Conservation (phyloP, 352 stramenopile genomes). For the Pythium myriotylum region DNA sequence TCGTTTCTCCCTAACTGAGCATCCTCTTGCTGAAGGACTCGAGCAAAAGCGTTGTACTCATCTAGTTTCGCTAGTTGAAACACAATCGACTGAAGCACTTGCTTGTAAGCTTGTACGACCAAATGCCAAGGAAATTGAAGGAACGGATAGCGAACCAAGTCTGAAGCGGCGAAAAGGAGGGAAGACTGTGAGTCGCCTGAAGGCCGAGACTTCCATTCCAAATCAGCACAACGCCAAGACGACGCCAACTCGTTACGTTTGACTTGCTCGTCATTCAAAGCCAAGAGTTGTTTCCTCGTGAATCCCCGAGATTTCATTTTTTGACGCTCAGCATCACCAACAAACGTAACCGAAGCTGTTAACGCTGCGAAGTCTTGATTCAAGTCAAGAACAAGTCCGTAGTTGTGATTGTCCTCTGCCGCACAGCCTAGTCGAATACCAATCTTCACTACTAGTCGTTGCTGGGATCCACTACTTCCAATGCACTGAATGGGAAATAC, state of each 20-base stretch:
- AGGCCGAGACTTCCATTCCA: constrained; percentile 42
- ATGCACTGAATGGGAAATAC: constrained; percentile 62
- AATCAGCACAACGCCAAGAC: constrained; percentile 38
- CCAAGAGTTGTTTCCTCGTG: constrained; percentile 41
- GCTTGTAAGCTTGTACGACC: constrained; percentile 54
- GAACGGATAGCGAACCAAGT: constrained; percentile 59
- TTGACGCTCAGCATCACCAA: constrained; percentile 12
- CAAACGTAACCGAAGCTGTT: not conserved
- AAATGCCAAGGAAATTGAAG: constrained; percentile 50
- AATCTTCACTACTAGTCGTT: constrained; percentile 53
- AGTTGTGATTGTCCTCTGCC: constrained; percentile 58
- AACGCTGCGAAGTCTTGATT: constrained; percentile 46
- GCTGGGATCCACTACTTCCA: constrained; percentile 11
- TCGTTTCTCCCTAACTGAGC: constrained; percentile 51
- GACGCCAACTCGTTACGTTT: constrained; percentile 8
- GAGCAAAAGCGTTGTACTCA: constrained; percentile 58
- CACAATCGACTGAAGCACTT: constrained; percentile 37
- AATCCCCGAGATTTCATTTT: constrained; percentile 37
- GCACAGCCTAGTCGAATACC: constrained; percentile 47
- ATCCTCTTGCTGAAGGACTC: constrained; percentile 46
- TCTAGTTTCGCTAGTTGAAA: constrained; percentile 65
- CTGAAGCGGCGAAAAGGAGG: constrained; percentile 45
- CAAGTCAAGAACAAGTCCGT: constrained; percentile 65
- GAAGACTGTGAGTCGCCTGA: not conserved
- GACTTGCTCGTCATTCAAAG: constrained; percentile 28